Conservation (phyloP, 2,329 filamentous ascomycete species). For the Incumbomyces lentus region DNA sequence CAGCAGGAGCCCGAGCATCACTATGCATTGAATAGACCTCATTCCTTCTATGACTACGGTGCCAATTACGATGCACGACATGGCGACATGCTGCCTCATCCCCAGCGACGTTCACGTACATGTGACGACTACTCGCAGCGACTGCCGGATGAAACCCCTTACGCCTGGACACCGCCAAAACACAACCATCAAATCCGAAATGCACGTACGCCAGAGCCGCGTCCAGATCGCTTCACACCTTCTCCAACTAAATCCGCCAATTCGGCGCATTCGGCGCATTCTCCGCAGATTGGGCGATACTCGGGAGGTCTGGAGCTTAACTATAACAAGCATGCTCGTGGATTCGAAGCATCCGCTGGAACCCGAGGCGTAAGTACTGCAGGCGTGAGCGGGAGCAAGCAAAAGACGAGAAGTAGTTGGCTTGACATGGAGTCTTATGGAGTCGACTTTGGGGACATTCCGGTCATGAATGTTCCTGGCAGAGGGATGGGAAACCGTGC, state of each 20-base stretch:
- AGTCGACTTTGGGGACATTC: slow-evolving; percentile 21
- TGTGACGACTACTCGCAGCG: background rate
- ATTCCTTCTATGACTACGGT: too few species aligned
- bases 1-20: background rate
- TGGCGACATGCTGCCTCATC: background rate
- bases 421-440: slow-evolving; percentile 17
- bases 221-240: slow-evolving; percentile 3
- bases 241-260: background rate
- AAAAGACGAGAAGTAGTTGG: slow-evolving; percentile 11
- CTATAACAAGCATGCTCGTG: slow-evolving; percentile 25
- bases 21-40: too few species aligned
- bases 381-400: background rate
- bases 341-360: slow-evolving; percentile 28
- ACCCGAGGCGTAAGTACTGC: slow-evolving; percentile 19
- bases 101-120: slow-evolving; percentile 4
- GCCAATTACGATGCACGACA: background rate
- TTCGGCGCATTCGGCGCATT: background rate
- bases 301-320: slow-evolving; percentile 28
- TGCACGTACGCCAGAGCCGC: slow-evolving; percentile 11
- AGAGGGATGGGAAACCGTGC: too few species aligned
- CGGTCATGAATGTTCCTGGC: slow-evolving; percentile 10
- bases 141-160: background rate
- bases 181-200: slow-evolving; percentile 7
- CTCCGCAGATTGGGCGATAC: slow-evolving; percentile 24
- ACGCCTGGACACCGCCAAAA: slow-evolving; percentile 8